Evolutionary conservation across 805 yeast genomes (phyloP).

Genomic region (Scheffersomyces stipitis): DNA sequence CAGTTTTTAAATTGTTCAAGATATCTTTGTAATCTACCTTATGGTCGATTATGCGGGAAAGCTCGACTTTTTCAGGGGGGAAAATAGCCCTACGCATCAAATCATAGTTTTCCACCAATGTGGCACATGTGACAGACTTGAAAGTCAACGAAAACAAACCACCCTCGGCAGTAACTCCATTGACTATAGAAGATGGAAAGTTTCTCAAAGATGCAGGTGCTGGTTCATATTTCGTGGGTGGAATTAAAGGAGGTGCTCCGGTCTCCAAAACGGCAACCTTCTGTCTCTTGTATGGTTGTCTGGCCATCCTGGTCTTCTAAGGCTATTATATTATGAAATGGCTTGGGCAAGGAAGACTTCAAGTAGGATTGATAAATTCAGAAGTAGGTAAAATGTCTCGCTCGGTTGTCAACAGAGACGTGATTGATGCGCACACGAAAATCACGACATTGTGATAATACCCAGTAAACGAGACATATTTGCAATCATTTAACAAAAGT

Average conservation of each 20-base stretch:
- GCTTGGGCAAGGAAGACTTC: no score
- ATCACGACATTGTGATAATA: no score
- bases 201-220: conserved; percentile 19
- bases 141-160: conserved; percentile 42
- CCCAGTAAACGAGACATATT: no score
- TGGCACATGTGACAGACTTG: conserved; percentile 38
- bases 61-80: conserved; percentile 8
- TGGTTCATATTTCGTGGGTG: conserved; percentile 18
- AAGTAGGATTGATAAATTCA: no score
- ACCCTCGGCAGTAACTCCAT: conserved; percentile 42
- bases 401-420: no score
- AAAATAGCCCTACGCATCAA: conserved; percentile 29
- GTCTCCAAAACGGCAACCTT: conserved; percentile 4
- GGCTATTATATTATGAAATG: no score
- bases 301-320: neutral
- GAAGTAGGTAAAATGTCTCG: no score
- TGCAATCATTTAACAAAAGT: no score
- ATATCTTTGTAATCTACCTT: conserved; percentile 13
- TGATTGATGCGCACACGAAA: no score
- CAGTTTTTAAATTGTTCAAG: conserved; percentile 20
- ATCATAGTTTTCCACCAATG: conserved; percentile 35
- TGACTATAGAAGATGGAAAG: conserved; percentile 36
- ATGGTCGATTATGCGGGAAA: conserved; percentile 16
- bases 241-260: conserved; percentile 1
- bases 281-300: conserved; percentile 5